Conservation (phyloP, 1,284 basidiomycete species). For the Waitea zeae region DNA sequence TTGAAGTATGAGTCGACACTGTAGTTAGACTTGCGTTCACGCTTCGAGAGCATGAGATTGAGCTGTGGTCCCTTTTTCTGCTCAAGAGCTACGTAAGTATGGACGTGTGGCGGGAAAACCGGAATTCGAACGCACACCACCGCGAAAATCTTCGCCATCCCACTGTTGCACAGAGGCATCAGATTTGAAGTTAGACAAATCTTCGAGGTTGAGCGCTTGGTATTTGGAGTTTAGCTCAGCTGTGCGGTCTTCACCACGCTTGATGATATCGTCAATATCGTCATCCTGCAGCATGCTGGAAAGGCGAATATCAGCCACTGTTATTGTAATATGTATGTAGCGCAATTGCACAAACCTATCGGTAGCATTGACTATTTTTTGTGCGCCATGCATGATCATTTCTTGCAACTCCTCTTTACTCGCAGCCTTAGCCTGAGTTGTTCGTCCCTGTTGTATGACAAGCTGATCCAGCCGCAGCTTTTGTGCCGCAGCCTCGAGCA, state of each 20-base stretch:
- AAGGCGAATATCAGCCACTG: background rate
- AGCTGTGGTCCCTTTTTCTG: constrained; percentile 62
- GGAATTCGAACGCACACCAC: constrained; percentile 29
- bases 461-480: constrained; percentile 92
- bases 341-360: constrained; percentile 49
- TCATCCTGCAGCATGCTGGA: constrained; percentile 68
- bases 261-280: constrained; percentile 91
- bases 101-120: background rate
- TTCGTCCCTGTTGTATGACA: constrained; percentile 92
- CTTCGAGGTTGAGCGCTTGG: constrained; percentile 84
- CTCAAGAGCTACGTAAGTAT: constrained; percentile 6
- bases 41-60: constrained; percentile 85
- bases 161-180: constrained; percentile 83
- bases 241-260: constrained; percentile 84
- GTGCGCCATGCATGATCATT: constrained; percentile 97
- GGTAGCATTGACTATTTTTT: constrained; percentile 80
- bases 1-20: constrained; percentile 91
- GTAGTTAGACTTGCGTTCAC: constrained; percentile 93
- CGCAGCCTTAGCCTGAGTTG: constrained; percentile 53
- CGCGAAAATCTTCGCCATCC: constrained; percentile 92
- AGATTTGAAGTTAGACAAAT: constrained; percentile 93
- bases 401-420: constrained; percentile 95
- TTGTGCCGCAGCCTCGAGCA: constrained; percentile 93
- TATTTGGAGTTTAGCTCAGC: constrained; percentile 85
- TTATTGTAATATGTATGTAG: too few relatives aligned